Evolutionary conservation across 2,329 filamentous ascomycete genomes (phyloP).

Genomic region (Cladosporium sp.): DNA sequence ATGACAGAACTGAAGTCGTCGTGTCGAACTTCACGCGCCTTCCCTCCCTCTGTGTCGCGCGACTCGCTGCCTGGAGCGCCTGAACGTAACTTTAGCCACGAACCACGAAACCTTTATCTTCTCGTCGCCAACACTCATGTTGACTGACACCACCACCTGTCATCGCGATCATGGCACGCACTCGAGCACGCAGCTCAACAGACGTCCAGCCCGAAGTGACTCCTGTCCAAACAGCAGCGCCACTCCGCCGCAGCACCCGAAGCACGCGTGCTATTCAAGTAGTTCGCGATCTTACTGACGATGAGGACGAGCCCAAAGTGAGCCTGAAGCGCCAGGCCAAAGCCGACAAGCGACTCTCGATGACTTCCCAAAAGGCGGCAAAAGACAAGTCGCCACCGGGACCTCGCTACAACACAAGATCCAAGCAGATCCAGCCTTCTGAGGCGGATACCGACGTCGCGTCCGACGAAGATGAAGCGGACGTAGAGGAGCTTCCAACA

Average conservation of each 20-base stretch:
- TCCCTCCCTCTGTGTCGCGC: neutral
- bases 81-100: neutral
- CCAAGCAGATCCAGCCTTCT: neutral
- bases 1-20: neutral
- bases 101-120: neutral
- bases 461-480: neutral
- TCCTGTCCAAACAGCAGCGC: neutral
- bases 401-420: neutral
- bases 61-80: neutral
- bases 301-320: neutral
- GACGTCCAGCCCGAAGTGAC: neutral
- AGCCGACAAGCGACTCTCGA: neutral
- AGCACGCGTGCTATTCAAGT: neutral
- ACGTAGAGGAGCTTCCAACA: neutral
- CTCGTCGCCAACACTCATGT: neutral
- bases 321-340: neutral
- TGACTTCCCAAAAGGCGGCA: neutral
- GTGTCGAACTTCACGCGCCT: neutral
- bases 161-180: neutral
- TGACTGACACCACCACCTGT: neutral
- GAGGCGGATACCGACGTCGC: neutral
- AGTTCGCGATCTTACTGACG: neutral
- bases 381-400: neutral
- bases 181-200: neutral
- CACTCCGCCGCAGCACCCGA: neutral